Base-by-base conservation (phyloP, 768 basidiomycete genomes). In the Lepiota venenata region DNA sequence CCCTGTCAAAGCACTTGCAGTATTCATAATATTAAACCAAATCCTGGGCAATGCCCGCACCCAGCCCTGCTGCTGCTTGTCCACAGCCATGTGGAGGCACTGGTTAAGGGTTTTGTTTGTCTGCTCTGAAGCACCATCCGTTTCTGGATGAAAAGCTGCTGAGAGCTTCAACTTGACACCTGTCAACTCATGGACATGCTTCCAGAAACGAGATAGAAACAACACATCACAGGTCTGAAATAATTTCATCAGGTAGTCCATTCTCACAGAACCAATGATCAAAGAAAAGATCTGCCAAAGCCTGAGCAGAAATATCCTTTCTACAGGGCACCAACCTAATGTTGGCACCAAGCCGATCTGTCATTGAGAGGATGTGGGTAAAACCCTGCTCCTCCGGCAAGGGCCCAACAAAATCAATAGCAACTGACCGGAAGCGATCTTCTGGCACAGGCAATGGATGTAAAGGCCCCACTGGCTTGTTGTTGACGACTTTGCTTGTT, bases 141-240 rank as follows among this genome's bases (percentile, higher is more conserved):
- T 75, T 45, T 77, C 62, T 0, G 71, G 74, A 35, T 77, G 74
- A 40, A 66, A 74, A 0, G 71, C 49, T 0, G 69, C 69, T 0
- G 73, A 74, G 57, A 76, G 60, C 21, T 64, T 63, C 0, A 72
- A 50, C 3, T 66, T 59, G 0, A 70, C 56, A 0, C 72, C 67
- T 3, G 70, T 65, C 0, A 67, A 56, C 6, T 48, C 45, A 45
- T 64, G 55, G 0, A 74, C 56, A 6, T 60, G 49, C 20, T 37
- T 53, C 74, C 75, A 77, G 43, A 76, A 68, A 1, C 46, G 20
- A 0, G 60, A 63, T 0, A 58, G 54, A 32, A 65, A 68, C 1
- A 65, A 41, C 7, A 63, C 56, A 39, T 72, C 69, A 0, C 69
- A n/a, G 50, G 50, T 76, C 70, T 1, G 56, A 66, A 1, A 75